These are phyloP conservation scores for Cicer bijugum DNA, from an alignment of 306 rosid species.

Conservation along the genomic window DNA sequence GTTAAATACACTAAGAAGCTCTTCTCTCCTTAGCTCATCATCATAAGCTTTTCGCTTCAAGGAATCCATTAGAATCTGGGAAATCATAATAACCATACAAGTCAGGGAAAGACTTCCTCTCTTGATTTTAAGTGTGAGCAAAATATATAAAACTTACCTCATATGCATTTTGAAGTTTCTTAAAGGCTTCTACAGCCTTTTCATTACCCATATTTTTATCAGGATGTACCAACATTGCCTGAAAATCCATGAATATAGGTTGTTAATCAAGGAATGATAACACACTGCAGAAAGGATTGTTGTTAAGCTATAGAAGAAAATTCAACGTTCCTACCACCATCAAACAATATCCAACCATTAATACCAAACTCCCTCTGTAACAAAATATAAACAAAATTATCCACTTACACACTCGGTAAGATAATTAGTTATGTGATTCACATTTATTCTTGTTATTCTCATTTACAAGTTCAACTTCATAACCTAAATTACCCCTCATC, in stretches of 20 bases:
- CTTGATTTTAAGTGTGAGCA: constrained; percentile 16
- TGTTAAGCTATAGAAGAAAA: constrained; percentile 29
- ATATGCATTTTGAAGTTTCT: constrained; percentile 98
- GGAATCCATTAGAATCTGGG: constrained; percentile 87
- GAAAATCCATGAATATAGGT: constrained; percentile 47
- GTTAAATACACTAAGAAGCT: constrained; percentile 73
- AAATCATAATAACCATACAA: constrained; percentile 42
- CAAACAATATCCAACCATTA: constrained; percentile 34
- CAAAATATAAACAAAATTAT: too few species aligned
- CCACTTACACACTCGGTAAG: too few species aligned
- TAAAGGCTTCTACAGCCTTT: constrained; percentile 96
- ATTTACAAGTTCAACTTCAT: too few species aligned
- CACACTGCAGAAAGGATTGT: constrained; percentile 34
- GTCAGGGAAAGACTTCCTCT: constrained; percentile 40
- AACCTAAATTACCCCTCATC: too few species aligned
- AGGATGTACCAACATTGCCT: constrained; percentile 99
- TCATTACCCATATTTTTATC: constrained; percentile 99
- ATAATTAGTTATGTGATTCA: too few species aligned
- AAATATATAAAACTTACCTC: constrained; percentile 64
- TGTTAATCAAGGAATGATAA: constrained; percentile 40
- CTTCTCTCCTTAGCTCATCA: constrained; percentile 92
- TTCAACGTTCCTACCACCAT: constrained; percentile 19
- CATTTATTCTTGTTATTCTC: too few species aligned
- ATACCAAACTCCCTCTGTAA: not conserved
- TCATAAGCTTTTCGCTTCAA: constrained; percentile 88